A percentile compares a stretch with the other conserved stretches of the same genome.
Evolutionary conservation across 768 basidiomycete genomes (phyloP).

Genomic region (Nevesoporus exiguus): DNA sequence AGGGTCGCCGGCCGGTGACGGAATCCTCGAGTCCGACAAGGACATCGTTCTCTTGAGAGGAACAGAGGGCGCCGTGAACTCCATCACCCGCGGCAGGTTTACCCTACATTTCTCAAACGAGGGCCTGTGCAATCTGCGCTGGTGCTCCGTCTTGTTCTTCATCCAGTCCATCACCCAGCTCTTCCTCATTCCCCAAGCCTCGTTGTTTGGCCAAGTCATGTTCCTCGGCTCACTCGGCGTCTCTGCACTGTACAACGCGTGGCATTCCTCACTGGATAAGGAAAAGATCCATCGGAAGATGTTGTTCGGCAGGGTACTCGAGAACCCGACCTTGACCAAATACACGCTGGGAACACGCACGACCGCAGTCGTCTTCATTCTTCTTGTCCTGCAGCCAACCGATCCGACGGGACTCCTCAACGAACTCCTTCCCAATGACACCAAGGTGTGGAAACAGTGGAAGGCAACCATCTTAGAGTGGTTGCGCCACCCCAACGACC

Average conservation of each 20-base stretch:
- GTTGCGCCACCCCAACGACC: background rate
- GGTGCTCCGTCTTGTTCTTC: conserved; percentile 22
- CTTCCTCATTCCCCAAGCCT: conserved; percentile 30
- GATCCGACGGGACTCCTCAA: conserved; percentile 12
- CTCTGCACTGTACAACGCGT: conserved; percentile 27
- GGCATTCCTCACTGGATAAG: conserved; percentile 25
- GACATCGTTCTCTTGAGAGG: conserved; percentile 29
- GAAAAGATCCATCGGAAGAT: no score
- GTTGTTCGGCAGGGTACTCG: background rate
- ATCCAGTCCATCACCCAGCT: conserved; percentile 28
- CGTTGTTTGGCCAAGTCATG: conserved; percentile 30
- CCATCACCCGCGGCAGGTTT: no score
- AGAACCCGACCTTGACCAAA: conserved; percentile 4
- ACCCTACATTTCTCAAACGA: conserved; percentile 22
- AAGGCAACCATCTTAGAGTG: conserved; percentile 9
- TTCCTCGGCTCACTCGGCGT: conserved; percentile 27
- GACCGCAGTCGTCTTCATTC: conserved; percentile 14
- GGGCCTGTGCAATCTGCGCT: conserved; percentile 9
- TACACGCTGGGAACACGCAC: conserved; percentile 20
- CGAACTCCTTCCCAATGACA: conserved; percentile 20
- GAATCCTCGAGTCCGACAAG: conserved; percentile 17
- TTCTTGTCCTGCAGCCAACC: conserved; percentile 9
- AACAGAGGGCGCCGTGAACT: conserved; percentile 24
- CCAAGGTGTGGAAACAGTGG: conserved; percentile 19
- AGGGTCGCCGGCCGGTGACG: conserved; percentile 27